phyloP scores from a whole-genome alignment of 2,329 filamentous ascomycete species.

The Ceratocystiopsis sp. region DNA sequence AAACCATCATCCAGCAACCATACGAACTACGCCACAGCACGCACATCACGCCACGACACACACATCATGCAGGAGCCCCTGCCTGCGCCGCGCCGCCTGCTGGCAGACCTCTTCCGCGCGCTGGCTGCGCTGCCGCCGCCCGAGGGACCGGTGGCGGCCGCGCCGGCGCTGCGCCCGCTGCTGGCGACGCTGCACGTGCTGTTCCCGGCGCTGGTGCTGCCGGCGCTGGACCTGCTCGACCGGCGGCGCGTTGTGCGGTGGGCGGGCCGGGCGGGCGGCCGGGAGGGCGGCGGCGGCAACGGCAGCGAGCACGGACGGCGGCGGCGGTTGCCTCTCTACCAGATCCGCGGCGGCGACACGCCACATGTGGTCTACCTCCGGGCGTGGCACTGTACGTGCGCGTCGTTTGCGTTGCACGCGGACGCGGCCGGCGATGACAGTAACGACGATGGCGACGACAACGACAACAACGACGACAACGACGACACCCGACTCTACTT shows the following conservation, averaged over 20 bases:
- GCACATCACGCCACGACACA: too few species aligned
- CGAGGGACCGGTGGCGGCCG: conserved; percentile 12
- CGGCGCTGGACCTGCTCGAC: conserved; percentile 78
- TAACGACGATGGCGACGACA: conserved; percentile 2
- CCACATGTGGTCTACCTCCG: conserved; percentile 54
- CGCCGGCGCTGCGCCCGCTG: conserved; percentile 29
- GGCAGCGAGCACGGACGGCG: neutral
- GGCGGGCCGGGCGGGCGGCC: conserved; percentile 29
- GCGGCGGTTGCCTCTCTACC: conserved; percentile 12
- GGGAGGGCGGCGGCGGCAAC: conserved; percentile 28
- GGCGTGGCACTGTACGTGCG: conserved; percentile 83
- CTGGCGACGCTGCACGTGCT: conserved; percentile 73
- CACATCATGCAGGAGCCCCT: conserved; percentile 10
- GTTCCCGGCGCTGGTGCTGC: conserved; percentile 65
- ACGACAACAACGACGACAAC: conserved; percentile 1
- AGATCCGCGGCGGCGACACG: conserved; percentile 11
- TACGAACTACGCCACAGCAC: too few species aligned
- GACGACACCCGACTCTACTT: conserved; percentile 13
- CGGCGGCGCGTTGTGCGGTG: conserved; percentile 47
- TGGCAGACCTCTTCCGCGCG: conserved; percentile 31
- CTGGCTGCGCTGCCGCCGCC: conserved; percentile 17
- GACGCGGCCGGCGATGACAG: conserved; percentile 1
- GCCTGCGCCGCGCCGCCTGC: conserved; percentile 24
- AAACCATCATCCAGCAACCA: too few species aligned
- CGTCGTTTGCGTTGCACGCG: conserved; percentile 54